A percentile compares a stretch with the other conserved stretches of the same genome.
Conservation (phyloP, 208 protist species). For the Leptomonas pyrrhocoris region DNA sequence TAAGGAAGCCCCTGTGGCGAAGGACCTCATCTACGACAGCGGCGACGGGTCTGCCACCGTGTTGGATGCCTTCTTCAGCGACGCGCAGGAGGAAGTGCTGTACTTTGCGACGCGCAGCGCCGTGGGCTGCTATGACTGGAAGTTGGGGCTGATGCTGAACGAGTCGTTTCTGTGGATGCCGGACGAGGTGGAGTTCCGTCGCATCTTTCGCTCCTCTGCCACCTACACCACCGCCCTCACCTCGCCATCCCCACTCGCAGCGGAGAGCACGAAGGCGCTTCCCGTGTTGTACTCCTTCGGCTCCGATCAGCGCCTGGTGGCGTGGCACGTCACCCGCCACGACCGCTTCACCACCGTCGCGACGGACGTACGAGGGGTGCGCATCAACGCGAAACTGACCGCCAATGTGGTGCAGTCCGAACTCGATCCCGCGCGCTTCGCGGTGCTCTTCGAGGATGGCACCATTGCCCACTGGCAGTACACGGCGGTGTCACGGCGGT, state of each 20-base stretch:
- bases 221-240: slow-evolving; percentile 3
- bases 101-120: slow-evolving; percentile 75
- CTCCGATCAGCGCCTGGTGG: slow-evolving; percentile 73
- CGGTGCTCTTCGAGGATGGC: slow-evolving; percentile 80
- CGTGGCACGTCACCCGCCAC: slow-evolving; percentile 61
- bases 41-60: slow-evolving; percentile 64
- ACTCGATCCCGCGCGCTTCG: slow-evolving; percentile 52
- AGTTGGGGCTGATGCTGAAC: slow-evolving; percentile 66
- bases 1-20: slow-evolving; percentile 28
- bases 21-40: slow-evolving; percentile 77
- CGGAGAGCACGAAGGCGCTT: slow-evolving; percentile 10
- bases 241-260: not conserved
- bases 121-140: slow-evolving; percentile 85
- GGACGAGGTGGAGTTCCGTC: slow-evolving; percentile 70
- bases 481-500: slow-evolving; percentile 46
- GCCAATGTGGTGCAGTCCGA: slow-evolving; percentile 72
- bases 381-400: slow-evolving; percentile 63
- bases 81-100: slow-evolving; percentile 70
- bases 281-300: slow-evolving; percentile 83
- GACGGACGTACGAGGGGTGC: slow-evolving; percentile 68
- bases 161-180: slow-evolving; percentile 75
- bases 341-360: slow-evolving; percentile 61
- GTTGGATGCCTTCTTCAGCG: slow-evolving; percentile 83
- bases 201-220: slow-evolving; percentile 70
- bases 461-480: slow-evolving; percentile 76